These are phyloP conservation scores for Corymbia calophylla DNA, from an alignment of 441 rosid genomes.

Conservation along the genomic window DNA sequence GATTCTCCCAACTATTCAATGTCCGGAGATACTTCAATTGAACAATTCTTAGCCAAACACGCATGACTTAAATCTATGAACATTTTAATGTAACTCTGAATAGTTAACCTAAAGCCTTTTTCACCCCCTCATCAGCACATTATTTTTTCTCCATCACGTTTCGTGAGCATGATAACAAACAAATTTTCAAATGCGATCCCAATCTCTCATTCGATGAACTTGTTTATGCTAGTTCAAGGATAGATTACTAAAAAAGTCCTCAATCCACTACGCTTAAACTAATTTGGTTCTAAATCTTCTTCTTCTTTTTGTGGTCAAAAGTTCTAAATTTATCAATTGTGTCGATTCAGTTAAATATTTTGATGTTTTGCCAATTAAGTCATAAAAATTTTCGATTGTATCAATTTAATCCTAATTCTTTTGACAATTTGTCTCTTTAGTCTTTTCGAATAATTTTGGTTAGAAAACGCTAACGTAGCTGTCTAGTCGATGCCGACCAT, in stretches of 20 bases:
- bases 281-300: no score
- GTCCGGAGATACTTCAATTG: neutral
- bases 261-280: no score
- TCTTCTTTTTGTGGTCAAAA: no score
- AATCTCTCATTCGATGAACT: neutral
- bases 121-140: neutral
- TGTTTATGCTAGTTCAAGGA: neutral
- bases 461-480: accelerated
- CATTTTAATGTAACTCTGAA: neutral
- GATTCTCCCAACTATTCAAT: neutral
- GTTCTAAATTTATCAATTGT: no score
- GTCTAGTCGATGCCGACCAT: no score
- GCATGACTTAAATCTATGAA: neutral
- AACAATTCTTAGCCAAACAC: neutral
- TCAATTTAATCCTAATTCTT: no score
- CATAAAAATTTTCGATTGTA: no score
- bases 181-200: neutral
- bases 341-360: no score
- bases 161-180: neutral
- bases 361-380: no score
- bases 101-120: neutral
- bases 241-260: neutral
- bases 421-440: no score
- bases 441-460: accelerated
- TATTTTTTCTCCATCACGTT: neutral